Conservation (phyloP, 169 alveolate species). For the Babesia caballi region DNA sequence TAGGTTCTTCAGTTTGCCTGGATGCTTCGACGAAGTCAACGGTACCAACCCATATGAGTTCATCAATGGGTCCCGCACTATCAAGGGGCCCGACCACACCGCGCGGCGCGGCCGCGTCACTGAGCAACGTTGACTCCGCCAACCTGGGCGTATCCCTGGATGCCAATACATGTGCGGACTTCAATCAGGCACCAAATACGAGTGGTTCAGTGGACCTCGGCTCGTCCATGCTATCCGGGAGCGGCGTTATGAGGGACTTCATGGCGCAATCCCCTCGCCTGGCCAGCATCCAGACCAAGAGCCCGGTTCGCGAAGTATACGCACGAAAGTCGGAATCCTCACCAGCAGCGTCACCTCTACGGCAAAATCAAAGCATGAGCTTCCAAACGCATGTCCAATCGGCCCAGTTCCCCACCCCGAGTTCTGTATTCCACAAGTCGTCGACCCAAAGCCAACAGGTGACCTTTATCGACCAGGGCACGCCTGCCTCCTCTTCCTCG, state of each 20-base stretch:
- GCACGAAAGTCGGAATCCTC: background rate
- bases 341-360: background rate
- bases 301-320: too few species aligned
- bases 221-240: background rate
- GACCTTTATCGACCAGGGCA: too few species aligned
- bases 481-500: background rate
- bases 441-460: too few species aligned
- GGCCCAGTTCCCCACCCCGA: background rate
- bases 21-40: too few species aligned
- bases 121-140: background rate
- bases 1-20: too few species aligned
- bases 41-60: too few species aligned
- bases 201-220: background rate
- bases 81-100: too few species aligned
- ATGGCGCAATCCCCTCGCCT: background rate
- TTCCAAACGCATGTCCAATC: background rate
- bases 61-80: too few species aligned
- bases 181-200: background rate
- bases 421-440: background rate
- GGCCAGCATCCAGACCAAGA: background rate
- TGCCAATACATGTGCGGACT: background rate
- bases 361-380: background rate
- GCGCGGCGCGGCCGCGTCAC: too few species aligned
- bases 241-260: background rate
- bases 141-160: background rate